Percentiles rank a stretch among this genome's conserved stretches.
Conservation (phyloP, 2,329 filamentous ascomycete species). For the Lasiodiplodia sp. region DNA sequence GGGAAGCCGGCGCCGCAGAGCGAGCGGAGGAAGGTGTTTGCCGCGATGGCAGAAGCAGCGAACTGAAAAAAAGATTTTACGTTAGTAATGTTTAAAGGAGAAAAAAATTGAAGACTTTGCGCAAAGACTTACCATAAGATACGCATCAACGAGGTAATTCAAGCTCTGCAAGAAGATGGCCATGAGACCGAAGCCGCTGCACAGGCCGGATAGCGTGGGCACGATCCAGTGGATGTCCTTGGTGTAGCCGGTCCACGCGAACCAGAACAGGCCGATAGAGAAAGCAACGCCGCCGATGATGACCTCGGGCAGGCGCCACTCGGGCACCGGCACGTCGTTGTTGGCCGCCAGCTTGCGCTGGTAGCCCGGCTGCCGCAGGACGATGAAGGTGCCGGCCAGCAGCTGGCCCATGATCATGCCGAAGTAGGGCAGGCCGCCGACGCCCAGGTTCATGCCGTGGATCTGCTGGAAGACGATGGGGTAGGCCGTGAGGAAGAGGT, state of each 20-base stretch:
- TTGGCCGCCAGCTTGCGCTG: conserved; percentile 55
- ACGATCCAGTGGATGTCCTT: conserved; percentile 51
- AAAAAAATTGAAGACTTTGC: too few relatives aligned
- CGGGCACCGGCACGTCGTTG: conserved; percentile 61
- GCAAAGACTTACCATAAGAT: conserved; percentile 53
- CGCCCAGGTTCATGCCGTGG: conserved; percentile 73
- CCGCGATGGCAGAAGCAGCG: conserved; percentile 62
- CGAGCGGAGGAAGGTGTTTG: conserved; percentile 62
- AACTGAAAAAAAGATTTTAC: conserved; percentile 40
- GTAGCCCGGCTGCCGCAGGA: conserved; percentile 71
- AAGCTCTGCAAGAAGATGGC: conserved; percentile 65
- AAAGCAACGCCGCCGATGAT: conserved; percentile 61
- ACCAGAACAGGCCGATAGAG: conserved; percentile 50
- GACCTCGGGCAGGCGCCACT: conserved; percentile 64
- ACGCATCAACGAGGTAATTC: conserved; percentile 67
- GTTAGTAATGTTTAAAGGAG: too few relatives aligned
- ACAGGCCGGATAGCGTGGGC: conserved; percentile 55
- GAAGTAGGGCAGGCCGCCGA: conserved; percentile 82
- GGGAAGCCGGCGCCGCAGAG: conserved; percentile 61
- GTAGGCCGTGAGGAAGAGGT: conserved; percentile 86
- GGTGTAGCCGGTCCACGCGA: conserved; percentile 53
- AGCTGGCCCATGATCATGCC: conserved; percentile 81
- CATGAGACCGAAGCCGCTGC: conserved; percentile 65
- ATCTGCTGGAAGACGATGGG: conserved; percentile 78
- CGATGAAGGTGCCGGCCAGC: conserved; percentile 69